phyloP scores from a whole-genome alignment of 2,329 filamentous ascomycete genomes.

The Fusarium globosum region DNA sequence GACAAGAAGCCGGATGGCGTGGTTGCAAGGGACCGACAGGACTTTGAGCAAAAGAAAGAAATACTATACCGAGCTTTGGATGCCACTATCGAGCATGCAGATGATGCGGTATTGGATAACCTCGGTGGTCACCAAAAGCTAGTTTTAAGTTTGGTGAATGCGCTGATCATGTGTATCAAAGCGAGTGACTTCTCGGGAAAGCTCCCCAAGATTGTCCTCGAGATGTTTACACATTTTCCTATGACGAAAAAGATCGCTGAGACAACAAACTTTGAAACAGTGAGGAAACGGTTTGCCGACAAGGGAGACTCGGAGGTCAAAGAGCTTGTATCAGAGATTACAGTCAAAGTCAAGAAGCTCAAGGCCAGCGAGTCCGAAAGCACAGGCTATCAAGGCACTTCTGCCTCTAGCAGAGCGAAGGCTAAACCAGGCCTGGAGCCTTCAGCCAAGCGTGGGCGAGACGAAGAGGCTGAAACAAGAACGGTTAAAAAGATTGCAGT shows the following conservation, averaged over 20 bases:
- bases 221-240: constrained; percentile 70
- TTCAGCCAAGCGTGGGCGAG: constrained; percentile 52
- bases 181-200: constrained; percentile 63
- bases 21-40: constrained; percentile 53
- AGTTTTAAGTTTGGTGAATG: constrained; percentile 64
- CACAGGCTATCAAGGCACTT: constrained; percentile 55
- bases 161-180: constrained; percentile 65
- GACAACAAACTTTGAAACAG: constrained; percentile 73
- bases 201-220: constrained; percentile 65
- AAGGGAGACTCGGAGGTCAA: constrained; percentile 74
- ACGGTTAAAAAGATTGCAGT: constrained; percentile 57
- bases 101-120: constrained; percentile 66
- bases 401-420: constrained; percentile 53
- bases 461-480: constrained; percentile 55
- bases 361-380: constrained; percentile 50
- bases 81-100: constrained; percentile 64
- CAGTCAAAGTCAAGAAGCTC: constrained; percentile 59
- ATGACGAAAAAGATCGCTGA: constrained; percentile 71
- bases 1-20: constrained; percentile 54
- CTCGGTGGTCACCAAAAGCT: constrained; percentile 68
- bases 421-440: constrained; percentile 47
- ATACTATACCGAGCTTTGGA: constrained; percentile 64
- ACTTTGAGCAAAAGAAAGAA: constrained; percentile 58
- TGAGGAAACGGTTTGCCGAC: constrained; percentile 71
- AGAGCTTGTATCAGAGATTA: constrained; percentile 68